These are phyloP conservation scores for Entophlyctis helioformis DNA, from an alignment of 192 early-diverging fungal genomes.

Conservation along the genomic window DNA sequence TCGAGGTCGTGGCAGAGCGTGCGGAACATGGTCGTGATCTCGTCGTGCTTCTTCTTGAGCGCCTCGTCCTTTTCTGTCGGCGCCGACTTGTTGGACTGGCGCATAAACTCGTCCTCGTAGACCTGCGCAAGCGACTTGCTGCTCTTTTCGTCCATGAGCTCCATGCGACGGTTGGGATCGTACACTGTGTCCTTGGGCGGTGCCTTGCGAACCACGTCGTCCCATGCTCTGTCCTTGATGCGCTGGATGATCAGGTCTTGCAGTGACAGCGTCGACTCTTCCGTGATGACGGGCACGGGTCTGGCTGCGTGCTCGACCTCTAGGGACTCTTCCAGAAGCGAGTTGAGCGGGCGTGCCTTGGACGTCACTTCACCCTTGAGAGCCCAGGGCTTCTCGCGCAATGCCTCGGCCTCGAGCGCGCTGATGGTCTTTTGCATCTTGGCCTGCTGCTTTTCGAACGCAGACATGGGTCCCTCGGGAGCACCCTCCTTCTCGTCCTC, in stretches of 20 bases:
- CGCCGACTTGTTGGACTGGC: slow-evolving; percentile 20
- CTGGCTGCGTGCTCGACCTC: slow-evolving; percentile 85
- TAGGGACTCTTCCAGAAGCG: slow-evolving; percentile 84
- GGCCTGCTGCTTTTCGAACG: slow-evolving; percentile 70
- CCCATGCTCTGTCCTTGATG: slow-evolving; percentile 78
- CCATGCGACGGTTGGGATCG: slow-evolving; percentile 54
- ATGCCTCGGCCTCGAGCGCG: slow-evolving; percentile 74
- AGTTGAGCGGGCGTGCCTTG: slow-evolving; percentile 78
- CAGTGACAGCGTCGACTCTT: slow-evolving; percentile 72
- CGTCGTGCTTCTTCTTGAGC: slow-evolving; percentile 64
- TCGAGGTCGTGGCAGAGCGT: slow-evolving; percentile 77
- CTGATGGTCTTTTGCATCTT: slow-evolving; percentile 59
- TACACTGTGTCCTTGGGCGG: slow-evolving; percentile 47
- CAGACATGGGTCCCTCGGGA: slow-evolving; percentile 42
- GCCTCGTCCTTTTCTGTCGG: slow-evolving; percentile 67
- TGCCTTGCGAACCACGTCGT: slow-evolving; percentile 84
- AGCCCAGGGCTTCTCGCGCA: slow-evolving; percentile 80
- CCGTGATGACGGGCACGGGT: slow-evolving; percentile 89
- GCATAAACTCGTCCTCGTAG: slow-evolving; percentile 84
- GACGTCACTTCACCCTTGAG: slow-evolving; percentile 75
- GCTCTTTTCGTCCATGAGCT: slow-evolving; percentile 75
- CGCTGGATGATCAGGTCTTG: slow-evolving; percentile 91
- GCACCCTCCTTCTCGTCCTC: slow-evolving; percentile 29
- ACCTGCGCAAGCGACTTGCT: slow-evolving; percentile 81
- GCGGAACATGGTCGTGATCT: slow-evolving; percentile 66